Conservation (phyloP, 2,329 filamentous ascomycete species). For the Aspergillus bombycis region DNA sequence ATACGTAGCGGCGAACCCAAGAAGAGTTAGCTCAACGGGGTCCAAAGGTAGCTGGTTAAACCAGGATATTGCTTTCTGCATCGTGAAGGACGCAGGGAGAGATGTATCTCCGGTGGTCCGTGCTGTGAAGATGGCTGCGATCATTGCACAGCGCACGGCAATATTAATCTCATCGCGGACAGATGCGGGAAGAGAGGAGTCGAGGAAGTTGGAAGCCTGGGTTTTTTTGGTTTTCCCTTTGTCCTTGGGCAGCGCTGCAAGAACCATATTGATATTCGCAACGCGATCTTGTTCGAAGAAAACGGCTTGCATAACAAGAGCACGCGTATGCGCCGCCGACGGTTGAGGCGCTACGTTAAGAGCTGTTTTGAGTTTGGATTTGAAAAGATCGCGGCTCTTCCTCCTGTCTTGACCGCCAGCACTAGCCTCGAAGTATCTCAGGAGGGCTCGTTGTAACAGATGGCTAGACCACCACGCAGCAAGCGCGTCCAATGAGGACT, state of each 20-base stretch:
- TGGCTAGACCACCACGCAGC: conserved; percentile 88
- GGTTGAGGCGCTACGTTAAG: conserved; percentile 75
- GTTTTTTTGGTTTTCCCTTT: conserved; percentile 32
- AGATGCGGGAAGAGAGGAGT: conserved; percentile 56
- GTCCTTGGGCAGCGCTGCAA: conserved; percentile 55
- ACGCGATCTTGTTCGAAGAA: conserved; percentile 58
- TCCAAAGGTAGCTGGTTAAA: conserved; percentile 48
- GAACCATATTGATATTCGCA: conserved; percentile 55
- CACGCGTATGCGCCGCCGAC: conserved; percentile 67
- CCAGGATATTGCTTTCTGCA: conserved; percentile 45
- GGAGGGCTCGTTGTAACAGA: conserved; percentile 69
- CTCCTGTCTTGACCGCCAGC: conserved; percentile 51
- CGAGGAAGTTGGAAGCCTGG: conserved; percentile 50
- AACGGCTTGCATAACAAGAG: conserved; percentile 62
- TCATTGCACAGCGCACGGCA: conserved; percentile 63
- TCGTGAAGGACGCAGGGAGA: conserved; percentile 40
- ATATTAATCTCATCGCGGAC: conserved; percentile 58
- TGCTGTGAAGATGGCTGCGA: conserved; percentile 54
- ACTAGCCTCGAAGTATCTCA: conserved; percentile 61
- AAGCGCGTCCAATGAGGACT: conserved; percentile 84
- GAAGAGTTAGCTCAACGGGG: conserved; percentile 45
- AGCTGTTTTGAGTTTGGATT: conserved; percentile 66
- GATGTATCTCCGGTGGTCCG: conserved; percentile 36
- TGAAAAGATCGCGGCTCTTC: conserved; percentile 46
- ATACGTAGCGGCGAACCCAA: conserved; percentile 47